Evolutionary conservation across 1,139 yeast genomes (phyloP), one percentile per base, ranked within the genome.

Genomic region (Diutina catenulata): DNA sequence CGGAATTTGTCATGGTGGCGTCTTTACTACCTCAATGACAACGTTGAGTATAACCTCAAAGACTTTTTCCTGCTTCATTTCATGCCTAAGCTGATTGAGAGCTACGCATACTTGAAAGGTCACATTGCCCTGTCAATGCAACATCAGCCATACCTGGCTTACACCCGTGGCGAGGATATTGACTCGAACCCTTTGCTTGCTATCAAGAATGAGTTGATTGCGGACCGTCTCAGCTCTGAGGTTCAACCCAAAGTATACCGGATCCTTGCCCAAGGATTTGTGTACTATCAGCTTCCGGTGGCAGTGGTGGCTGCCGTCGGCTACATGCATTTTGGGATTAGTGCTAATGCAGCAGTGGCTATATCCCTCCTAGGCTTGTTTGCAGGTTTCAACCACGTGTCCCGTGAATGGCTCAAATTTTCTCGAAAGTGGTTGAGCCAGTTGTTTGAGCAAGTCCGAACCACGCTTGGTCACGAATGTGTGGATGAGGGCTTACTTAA

Each of bases 41-140:
- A 67, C 43, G 66, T 68, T 13, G 71, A 66, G 48, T 67, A 67
- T 42, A 64, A 60, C 38, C 49, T 67, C 35, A 66, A 64, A 41
- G 72, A 67, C 41, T 65, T 46, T 42, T 60, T 67, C 40, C 52
- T 45, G 37, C 38, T 44, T 6, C 49, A 57, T 25, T 67, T 65
- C 45, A 64, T 68, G 70, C 52, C 48, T 40, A 45, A 55, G 29
- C 62, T 69, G 42, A 64, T 66, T 20, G 71, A 64, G 39, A 49
- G 52, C 24, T 67, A 59, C 45, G 62, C 60, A 42, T 64, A 54
- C 41, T 45, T 57, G 13, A 50, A 64, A 40, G 74, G 74, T 7
- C 59, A 57, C 37, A 56, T 67, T 7, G 56, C 55, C 7, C 51
- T 60, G 15, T 45, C 50, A 19, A 44, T 57, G 29, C 58, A 56